Evolutionary conservation across 176 grass and related monocot species (phyloP).

Genomic region (Cocos nucifera): DNA sequence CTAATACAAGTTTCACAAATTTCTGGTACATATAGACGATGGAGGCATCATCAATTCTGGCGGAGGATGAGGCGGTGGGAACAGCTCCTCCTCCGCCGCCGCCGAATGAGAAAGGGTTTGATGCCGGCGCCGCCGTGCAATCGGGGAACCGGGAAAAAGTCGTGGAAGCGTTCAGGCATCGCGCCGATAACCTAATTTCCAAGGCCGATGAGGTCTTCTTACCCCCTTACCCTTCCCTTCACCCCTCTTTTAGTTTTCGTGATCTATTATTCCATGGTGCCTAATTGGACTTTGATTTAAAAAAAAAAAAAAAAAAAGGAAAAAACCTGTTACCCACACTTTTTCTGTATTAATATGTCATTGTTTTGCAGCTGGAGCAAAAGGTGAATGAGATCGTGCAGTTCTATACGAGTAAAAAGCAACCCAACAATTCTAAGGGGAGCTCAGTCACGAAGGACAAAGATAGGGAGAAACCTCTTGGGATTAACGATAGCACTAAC

Average conservation of each 20-base stretch:
- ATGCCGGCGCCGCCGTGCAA: neutral
- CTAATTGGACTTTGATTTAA: neutral
- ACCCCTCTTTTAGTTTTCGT: neutral
- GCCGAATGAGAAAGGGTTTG: too few relatives aligned
- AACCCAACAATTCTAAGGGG: conserved; percentile 19
- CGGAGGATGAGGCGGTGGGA: too few relatives aligned
- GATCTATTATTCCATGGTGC: neutral
- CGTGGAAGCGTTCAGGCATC: conserved; percentile 30
- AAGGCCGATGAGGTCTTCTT: conserved; percentile 39
- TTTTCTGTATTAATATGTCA: neutral
- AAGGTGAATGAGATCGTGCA: conserved; percentile 45
- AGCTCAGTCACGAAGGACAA: conserved; percentile 12
- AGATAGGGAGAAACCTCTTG: conserved; percentile 8
- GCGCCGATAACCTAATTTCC: conserved; percentile 33
- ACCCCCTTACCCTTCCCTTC: neutral
- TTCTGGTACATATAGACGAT: too few relatives aligned
- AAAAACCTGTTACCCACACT: neutral
- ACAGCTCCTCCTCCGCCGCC: too few relatives aligned
- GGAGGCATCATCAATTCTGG: too few relatives aligned
- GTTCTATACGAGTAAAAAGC: conserved; percentile 48
- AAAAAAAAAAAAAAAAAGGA: neutral
- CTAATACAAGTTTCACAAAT: too few relatives aligned
- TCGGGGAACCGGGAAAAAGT: neutral
- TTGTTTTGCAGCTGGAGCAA: conserved; percentile 51
- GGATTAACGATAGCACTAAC: conserved; percentile 19